phyloP scores from a whole-genome alignment of 768 basidiomycete species.

The Kwoniella dendrophila region DNA sequence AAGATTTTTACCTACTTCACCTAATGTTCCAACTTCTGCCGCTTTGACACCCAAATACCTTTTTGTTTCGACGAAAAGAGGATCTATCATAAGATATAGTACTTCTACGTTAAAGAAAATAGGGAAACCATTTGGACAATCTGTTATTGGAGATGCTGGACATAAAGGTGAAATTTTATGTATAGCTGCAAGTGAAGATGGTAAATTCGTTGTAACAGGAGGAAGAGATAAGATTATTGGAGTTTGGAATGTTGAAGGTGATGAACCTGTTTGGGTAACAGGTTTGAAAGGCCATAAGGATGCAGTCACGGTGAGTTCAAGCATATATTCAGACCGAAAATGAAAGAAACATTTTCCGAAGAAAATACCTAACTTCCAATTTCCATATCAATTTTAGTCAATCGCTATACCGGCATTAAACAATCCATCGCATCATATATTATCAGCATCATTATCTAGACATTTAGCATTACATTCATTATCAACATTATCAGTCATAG shows the following conservation, averaged over 20 bases:
- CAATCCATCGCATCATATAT: constrained; percentile 62
- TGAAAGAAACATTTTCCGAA: too few species aligned
- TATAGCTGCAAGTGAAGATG: constrained; percentile 82
- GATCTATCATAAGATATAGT: constrained; percentile 65
- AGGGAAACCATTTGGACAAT: constrained; percentile 47
- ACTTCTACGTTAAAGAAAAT: constrained; percentile 48
- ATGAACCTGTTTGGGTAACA: constrained; percentile 72
- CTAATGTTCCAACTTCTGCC: constrained; percentile 71
- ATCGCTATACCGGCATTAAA: constrained; percentile 74
- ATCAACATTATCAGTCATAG: constrained; percentile 84
- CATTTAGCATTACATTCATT: constrained; percentile 60
- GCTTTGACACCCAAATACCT: constrained; percentile 73
- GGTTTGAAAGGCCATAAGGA: constrained; percentile 79
- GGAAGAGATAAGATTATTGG: constrained; percentile 80
- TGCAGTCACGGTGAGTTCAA: constrained; percentile 65
- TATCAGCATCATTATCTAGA: constrained; percentile 86
- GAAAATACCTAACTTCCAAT: constrained; percentile 1
- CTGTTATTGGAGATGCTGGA: constrained; percentile 66
- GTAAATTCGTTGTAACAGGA: constrained; percentile 79
- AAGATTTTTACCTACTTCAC: constrained; percentile 59
- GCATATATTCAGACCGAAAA: constrained; percentile 37
- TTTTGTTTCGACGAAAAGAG: constrained; percentile 91
- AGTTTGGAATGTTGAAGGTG: constrained; percentile 71
- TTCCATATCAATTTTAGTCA: constrained; percentile 66
- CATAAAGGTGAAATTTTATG: constrained; percentile 85